Evolutionary conservation across 2,329 filamentous ascomycete species (phyloP).

Genomic region (Aureobasidium uvarum): DNA sequence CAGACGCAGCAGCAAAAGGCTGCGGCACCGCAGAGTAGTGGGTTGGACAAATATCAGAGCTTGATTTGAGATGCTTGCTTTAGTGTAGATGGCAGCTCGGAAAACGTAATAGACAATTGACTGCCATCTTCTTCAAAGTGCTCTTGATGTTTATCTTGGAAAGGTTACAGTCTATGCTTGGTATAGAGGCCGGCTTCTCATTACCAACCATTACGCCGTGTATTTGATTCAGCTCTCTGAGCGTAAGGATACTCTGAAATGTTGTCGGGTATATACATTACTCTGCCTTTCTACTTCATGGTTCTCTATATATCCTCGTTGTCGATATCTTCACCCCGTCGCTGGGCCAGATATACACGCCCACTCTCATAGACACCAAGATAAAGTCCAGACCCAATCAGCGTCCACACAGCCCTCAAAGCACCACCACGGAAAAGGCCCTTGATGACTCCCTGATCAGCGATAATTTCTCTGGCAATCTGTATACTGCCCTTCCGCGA

Average conservation of each 20-base stretch:
- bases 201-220: too few species aligned
- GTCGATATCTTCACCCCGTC: conserved; percentile 45
- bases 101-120: neutral
- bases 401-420: conserved; percentile 75
- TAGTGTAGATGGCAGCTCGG: neutral
- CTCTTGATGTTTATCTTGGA: neutral
- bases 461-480: conserved; percentile 64
- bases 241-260: neutral
- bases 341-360: conserved; percentile 53
- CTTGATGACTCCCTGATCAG: conserved; percentile 61
- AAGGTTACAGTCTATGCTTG: too few species aligned
- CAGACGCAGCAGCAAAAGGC: conserved; percentile 32
- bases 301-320: conserved; percentile 32
- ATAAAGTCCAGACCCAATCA: conserved; percentile 78
- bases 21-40: conserved; percentile 34
- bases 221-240: neutral
- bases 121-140: neutral
- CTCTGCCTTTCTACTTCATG: too few species aligned
- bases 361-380: conserved; percentile 82
- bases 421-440: conserved; percentile 76
- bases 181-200: too few species aligned
- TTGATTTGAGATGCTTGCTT: conserved; percentile 37
- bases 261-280: neutral
- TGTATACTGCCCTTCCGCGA: conserved; percentile 49
- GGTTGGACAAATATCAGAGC: conserved; percentile 68